These are phyloP conservation scores for Rhizophagus prolifer DNA, from an alignment of 192 early-diverging fungal genomes.

Conservation along the genomic window DNA sequence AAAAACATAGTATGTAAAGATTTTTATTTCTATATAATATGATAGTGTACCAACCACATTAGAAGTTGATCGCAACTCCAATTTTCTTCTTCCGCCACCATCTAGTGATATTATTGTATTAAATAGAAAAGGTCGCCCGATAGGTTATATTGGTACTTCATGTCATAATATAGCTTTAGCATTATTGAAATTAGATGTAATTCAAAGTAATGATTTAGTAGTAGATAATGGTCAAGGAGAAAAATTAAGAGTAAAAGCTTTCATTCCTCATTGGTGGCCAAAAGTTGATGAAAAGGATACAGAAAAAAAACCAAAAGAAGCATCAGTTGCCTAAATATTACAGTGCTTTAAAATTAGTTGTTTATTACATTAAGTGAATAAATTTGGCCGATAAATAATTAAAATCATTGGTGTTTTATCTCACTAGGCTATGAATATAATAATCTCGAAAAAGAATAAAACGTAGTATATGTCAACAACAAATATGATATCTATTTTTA, in stretches of 20 bases:
- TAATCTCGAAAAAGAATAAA: no score
- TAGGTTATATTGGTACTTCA: slow-evolving; percentile 7
- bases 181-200: slow-evolving; percentile 16
- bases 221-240: neutral
- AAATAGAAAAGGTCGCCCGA: neutral
- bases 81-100: neutral
- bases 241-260: slow-evolving; percentile 15
- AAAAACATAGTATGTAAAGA: neutral
- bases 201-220: neutral
- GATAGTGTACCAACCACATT: slow-evolving; percentile 23
- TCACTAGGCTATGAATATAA: no score
- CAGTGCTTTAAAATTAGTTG: no score
- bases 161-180: slow-evolving; percentile 16
- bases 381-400: no score
- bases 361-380: no score
- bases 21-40: neutral
- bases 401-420: no score
- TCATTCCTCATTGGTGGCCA: slow-evolving; percentile 28
- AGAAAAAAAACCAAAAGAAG: neutral
- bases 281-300: neutral
- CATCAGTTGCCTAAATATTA: no score
- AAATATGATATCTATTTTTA: no score
- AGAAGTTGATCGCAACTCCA: slow-evolving; percentile 9
- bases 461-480: no score
- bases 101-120: neutral